These are phyloP conservation scores for Scutellaria minor DNA, from an alignment of 257 asterid genomes.

Conservation along the genomic window DNA sequence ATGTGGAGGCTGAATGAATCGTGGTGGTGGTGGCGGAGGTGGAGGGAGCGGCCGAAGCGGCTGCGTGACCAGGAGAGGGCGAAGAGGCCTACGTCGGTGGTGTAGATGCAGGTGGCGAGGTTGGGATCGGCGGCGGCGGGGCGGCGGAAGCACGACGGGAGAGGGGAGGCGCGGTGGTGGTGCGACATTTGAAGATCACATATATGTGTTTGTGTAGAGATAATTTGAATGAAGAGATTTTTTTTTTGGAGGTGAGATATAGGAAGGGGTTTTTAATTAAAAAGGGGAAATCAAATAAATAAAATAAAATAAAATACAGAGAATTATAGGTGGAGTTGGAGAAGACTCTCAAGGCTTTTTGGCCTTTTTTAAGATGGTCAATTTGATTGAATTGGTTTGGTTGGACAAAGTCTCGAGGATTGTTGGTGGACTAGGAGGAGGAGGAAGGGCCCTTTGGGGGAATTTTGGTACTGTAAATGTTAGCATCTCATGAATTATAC, in stretches of 20 bases:
- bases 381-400: slow-evolving; percentile 23
- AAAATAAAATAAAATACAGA: neutral
- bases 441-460: too few species aligned
- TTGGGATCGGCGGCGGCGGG: slow-evolving; percentile 43
- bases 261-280: slow-evolving; percentile 8
- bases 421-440: slow-evolving; percentile 1
- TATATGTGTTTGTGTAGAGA: neutral
- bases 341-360: slow-evolving; percentile 2
- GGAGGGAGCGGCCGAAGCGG: slow-evolving; percentile 55
- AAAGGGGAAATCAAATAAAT: neutral
- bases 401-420: slow-evolving; percentile 33
- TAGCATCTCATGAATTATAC: too few species aligned
- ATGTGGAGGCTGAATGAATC: slow-evolving; percentile 50
- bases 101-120: slow-evolving; percentile 59
- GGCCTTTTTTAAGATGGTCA: neutral
- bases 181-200: slow-evolving; percentile 31
- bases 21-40: slow-evolving; percentile 52
- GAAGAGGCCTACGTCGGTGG: slow-evolving; percentile 50
- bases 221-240: neutral
- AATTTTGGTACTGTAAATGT: too few species aligned
- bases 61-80: slow-evolving; percentile 64
- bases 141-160: slow-evolving; percentile 52
- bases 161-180: slow-evolving; percentile 39
- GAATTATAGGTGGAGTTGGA: neutral
- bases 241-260: neutral